Percentiles rank a stretch among this genome's conserved stretches.
Evolutionary conservation across 768 basidiomycete genomes (phyloP).

Genomic region (Pleurotus pulmonarius): DNA sequence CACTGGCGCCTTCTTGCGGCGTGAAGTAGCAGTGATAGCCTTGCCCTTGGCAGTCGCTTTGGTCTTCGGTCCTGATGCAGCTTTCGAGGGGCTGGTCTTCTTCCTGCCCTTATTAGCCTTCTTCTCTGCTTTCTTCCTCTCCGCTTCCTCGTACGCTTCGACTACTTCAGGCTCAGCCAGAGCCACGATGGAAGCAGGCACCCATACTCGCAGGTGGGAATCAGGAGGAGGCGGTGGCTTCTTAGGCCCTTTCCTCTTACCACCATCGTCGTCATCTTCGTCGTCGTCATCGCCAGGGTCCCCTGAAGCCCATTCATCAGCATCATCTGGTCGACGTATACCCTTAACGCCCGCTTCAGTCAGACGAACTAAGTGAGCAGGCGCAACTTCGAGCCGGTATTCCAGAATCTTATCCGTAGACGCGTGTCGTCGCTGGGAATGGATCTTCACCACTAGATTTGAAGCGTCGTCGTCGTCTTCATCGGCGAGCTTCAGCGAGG

Average conservation of each 20-base stretch:
- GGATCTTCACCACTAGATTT: conserved; percentile 60
- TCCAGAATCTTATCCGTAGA: conserved; percentile 72
- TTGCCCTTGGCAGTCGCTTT: conserved; percentile 1
- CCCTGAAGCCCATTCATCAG: conserved; percentile 45
- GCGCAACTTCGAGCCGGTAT: conserved; percentile 77
- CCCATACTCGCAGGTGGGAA: conserved; percentile 69
- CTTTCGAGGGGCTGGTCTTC: conserved; percentile 11
- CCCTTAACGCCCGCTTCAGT: conserved; percentile 68
- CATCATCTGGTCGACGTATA: conserved; percentile 42
- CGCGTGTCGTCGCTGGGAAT: conserved; percentile 59
- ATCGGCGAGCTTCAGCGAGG: conserved; percentile 32
- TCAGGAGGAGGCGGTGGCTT: conserved; percentile 45
- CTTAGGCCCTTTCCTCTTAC: conserved; percentile 27
- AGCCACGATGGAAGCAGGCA: conserved; percentile 76
- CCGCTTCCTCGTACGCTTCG: conserved; percentile 49
- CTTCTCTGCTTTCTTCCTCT: conserved; percentile 46
- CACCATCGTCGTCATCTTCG: conserved; percentile 42
- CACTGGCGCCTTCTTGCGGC: not conserved
- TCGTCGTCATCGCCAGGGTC: conserved; percentile 45
- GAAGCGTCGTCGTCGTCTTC: conserved; percentile 26
- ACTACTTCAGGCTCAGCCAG: conserved; percentile 66
- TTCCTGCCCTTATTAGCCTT: conserved; percentile 39
- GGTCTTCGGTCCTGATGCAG: conserved; percentile 12
- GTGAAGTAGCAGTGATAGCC: not conserved
- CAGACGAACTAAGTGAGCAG: conserved; percentile 58